phyloP scores from a whole-genome alignment of 2,329 filamentous ascomycete genomes.

The Aspergillus versicolor region DNA sequence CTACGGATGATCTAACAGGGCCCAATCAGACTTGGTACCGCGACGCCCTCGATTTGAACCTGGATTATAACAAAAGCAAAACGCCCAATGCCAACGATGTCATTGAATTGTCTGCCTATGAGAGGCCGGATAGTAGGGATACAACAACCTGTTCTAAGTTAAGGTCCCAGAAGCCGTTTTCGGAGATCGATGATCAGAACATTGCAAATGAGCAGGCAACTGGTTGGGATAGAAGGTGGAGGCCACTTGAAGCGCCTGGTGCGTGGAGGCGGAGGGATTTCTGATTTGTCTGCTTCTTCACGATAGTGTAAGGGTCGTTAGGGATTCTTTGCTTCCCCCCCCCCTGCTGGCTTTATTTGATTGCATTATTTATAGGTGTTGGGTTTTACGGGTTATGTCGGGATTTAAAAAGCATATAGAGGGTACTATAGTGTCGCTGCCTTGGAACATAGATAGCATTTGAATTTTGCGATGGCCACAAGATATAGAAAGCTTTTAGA shows the following conservation, averaged over 20 bases:
- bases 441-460: not conserved
- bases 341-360: not conserved
- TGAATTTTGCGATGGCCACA: not conserved
- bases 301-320: not conserved
- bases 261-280: slow-evolving; percentile 29
- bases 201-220: slow-evolving; percentile 21
- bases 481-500: not conserved
- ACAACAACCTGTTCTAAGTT: slow-evolving; percentile 32
- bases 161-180: slow-evolving; percentile 35
- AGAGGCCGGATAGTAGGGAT: slow-evolving; percentile 39
- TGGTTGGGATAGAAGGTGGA: slow-evolving; percentile 43
- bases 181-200: slow-evolving; percentile 21
- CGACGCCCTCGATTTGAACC: slow-evolving; percentile 28
- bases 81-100: slow-evolving; percentile 17
- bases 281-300: not conserved
- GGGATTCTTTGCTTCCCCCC: not conserved
- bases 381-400: not conserved
- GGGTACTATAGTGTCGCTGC: not conserved
- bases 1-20: slow-evolving; percentile 42
- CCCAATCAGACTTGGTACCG: slow-evolving; percentile 33
- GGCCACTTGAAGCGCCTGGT: slow-evolving; percentile 26
- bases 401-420: not conserved
- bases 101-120: slow-evolving; percentile 44
- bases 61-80: slow-evolving; percentile 15
- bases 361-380: not conserved